Base-by-base conservation (phyloP, 345 rosid genomes). In the Chamaenerion angustifolium region DNA sequence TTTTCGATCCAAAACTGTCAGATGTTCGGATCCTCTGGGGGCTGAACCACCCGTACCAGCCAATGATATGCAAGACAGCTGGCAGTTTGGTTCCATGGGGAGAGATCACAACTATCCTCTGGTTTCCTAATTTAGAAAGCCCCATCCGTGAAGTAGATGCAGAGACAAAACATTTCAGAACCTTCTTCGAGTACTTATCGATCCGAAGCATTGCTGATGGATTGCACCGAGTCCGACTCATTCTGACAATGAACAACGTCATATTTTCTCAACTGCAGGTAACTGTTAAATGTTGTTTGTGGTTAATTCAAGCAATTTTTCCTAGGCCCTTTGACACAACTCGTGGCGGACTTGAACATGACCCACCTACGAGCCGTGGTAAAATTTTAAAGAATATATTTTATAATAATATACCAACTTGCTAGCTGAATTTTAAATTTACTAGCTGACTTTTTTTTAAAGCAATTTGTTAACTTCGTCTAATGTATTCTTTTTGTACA, bases 221-320 rank as follows among this genome's bases (percentile, higher is more conserved):
- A 40, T 72, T 85, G 48, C 62, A 61, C 52, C 75, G 69, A 42
- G 64, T 71, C 49, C 80, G 46, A 35, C 70, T 89, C 48, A 63
- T 89, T 54, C 63, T 89, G 35, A 77, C 73, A 69, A 72, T 83
- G 88, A 79, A 85, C 78, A 89, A 81, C 63, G 65, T 83, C 65
- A 79, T 57, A 60, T 89, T 82, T 68, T 66, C 95, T 21, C 79
- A 66, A 17, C 64, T 89, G 45, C 80, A 71, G 95, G 97, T 88
- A 76, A 68, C 14, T 42, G 0, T 27, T 50, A 16, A 12, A 21
- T 9, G 12, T 48, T 17, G 25, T 40, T 21, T 25, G 37, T 42
- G 12, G 12, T 23, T 18, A 14, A 1, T 16, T 43, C 19, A 16
- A 8, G 16, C 31, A 48, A 12, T 18, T 16, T n/a, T 21, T 21